phyloP scores from a whole-genome alignment of 495 filamentous ascomycete genomes.

The Wilcoxina mikolae region DNA sequence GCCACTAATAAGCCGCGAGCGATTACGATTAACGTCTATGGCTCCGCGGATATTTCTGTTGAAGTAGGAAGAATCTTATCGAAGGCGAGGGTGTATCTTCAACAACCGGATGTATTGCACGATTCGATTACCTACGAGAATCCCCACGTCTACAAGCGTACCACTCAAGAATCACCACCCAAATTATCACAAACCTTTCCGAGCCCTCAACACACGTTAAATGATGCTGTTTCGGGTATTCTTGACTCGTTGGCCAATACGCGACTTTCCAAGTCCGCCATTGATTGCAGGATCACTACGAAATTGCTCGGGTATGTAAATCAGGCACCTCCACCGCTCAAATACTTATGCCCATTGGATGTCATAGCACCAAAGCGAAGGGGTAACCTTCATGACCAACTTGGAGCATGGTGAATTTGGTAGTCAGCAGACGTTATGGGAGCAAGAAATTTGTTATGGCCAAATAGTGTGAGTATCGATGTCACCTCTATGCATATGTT shows the following conservation, averaged over 20 bases:
- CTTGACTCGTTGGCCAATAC: not conserved
- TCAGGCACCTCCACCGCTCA: conserved; percentile 17
- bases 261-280: not conserved
- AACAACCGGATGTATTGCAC: not conserved
- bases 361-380: conserved; percentile 10
- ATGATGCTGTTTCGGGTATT: not conserved
- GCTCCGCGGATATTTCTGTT: not conserved
- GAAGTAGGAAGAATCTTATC: not conserved
- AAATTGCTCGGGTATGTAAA: conserved; percentile 14
- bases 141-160: not conserved
- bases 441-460: conserved; percentile 1
- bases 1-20: not conserved
- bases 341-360: not conserved
- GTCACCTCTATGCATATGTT: not conserved
- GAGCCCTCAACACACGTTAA: too few species aligned
- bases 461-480: not conserved
- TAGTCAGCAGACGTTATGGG: conserved; percentile 4
- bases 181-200: too few species aligned
- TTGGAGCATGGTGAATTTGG: not conserved
- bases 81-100: not conserved
- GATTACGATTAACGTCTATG: not conserved
- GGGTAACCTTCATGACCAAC: conserved; percentile 5
- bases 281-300: conserved; percentile 16
- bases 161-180: too few species aligned
- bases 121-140: not conserved